Evolutionary conservation across 1,139 yeast genomes (phyloP), one percentile per base, ranked within the genome.

Genomic region (Hansenula anomala): DNA sequence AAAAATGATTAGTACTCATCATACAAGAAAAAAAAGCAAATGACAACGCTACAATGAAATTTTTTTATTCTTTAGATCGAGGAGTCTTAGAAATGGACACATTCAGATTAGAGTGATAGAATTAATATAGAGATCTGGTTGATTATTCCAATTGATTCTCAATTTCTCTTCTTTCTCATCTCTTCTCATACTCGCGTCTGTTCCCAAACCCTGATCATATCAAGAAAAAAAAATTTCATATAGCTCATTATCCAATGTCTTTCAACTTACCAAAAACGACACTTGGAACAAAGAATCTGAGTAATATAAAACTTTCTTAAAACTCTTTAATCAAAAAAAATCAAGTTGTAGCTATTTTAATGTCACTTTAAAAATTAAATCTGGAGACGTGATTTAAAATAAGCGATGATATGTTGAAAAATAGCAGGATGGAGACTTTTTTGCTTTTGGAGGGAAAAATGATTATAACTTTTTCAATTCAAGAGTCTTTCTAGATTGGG

Each of bases 151-250:
- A n/a, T n/a, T n/a, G n/a, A n/a, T 20, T 20, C 9, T 20, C 9
- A 20, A 20, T 20, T 9, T 20, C 22, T 20, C 22, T 20, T 9
- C 9, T 27, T 10, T 14, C 33, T 38, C 35, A 8, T 42, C 42
- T 26, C 40, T 43, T 11, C 44, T 41, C 46, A 28, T 43, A 43
- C 42, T 41, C 35, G 46, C 44, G 33, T 40, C 28, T 28, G 25
- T 17, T 28, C n/a, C n/a, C n/a, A n/a, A n/a, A n/a, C n/a, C n/a
- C n/a, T n/a, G n/a, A 36, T 33, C 16, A 28, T 12, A 17, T 12
- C 12, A 18, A 12, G n/a, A 17, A 8, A 17, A 18, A 28, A n/a
- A n/a, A n/a, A n/a, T n/a, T n/a, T n/a, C n/a, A n/a, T n/a, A n/a
- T n/a, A n/a, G n/a, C n/a, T n/a, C n/a, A n/a, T n/a, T n/a, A n/a